Percentiles rank a stretch among this genome's conserved stretches.
Evolutionary conservation across 495 filamentous ascomycete species (phyloP).

Genomic region (Penicillium ucsense): DNA sequence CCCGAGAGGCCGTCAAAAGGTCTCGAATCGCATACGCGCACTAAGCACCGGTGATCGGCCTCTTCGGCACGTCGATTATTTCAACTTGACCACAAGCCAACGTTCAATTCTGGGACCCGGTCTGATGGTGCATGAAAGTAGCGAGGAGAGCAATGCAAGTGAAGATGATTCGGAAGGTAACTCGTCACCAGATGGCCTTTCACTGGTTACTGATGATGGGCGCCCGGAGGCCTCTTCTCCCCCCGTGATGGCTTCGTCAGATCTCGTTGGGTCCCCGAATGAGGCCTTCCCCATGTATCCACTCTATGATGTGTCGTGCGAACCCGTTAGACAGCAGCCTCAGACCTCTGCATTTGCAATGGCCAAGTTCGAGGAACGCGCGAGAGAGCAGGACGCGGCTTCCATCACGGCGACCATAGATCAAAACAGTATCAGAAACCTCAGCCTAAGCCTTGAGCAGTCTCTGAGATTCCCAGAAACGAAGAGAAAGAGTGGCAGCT

Average conservation of each 20-base stretch:
- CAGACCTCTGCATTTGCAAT: conserved; percentile 38
- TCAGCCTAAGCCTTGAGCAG: conserved; percentile 51
- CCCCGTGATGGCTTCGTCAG: conserved; percentile 15
- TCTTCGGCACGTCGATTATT: conserved; percentile 32
- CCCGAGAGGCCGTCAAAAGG: conserved; percentile 11
- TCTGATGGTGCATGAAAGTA: conserved; percentile 35
- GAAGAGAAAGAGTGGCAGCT: conserved; percentile 24
- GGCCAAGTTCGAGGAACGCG: conserved; percentile 31
- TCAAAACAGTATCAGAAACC: conserved; percentile 45
- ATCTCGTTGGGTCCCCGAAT: conserved; percentile 11
- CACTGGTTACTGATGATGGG: conserved; percentile 21
- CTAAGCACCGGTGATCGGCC: conserved; percentile 39
- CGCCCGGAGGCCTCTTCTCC: conserved; percentile 17
- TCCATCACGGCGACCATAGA: conserved; percentile 63
- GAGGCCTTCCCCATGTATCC: conserved; percentile 25
- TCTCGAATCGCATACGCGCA: conserved; percentile 28
- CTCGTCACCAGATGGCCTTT: conserved; percentile 22
- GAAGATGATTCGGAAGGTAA: conserved; percentile 15
- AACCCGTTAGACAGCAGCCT: conserved; percentile 31
- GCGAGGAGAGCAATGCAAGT: conserved; percentile 24
- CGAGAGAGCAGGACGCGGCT: conserved; percentile 33
- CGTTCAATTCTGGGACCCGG: conserved; percentile 36
- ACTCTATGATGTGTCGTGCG: conserved; percentile 34
- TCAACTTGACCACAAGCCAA: conserved; percentile 21
- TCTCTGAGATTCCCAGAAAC: conserved; percentile 37